phyloP scores from a whole-genome alignment of 2,329 filamentous ascomycete genomes.

The Falciphora oryzae region DNA sequence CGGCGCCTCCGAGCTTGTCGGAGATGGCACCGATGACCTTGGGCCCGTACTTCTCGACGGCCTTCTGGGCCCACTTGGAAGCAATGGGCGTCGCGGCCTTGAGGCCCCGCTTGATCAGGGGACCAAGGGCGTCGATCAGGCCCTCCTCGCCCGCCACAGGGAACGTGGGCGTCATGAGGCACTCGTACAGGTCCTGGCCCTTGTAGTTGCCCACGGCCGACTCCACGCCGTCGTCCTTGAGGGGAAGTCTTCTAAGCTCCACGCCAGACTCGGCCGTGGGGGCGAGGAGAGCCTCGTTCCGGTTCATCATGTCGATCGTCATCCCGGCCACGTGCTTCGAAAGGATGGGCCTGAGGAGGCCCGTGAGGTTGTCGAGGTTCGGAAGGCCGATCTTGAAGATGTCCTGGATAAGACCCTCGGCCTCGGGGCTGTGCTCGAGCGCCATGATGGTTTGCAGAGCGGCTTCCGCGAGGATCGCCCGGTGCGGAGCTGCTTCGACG shows the following conservation, averaged over 20 bases:
- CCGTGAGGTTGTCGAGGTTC: slow-evolving; percentile 7
- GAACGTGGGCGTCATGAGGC: slow-evolving; percentile 12
- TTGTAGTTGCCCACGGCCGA: neutral
- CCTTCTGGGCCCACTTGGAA: neutral
- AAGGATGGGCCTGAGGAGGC: neutral
- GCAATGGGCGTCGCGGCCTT: slow-evolving; percentile 5
- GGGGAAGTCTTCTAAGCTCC: neutral
- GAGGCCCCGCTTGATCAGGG: slow-evolving; percentile 10
- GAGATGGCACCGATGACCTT: neutral
- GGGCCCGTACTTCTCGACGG: neutral
- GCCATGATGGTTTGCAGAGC: slow-evolving; percentile 16
- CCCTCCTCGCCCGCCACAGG: slow-evolving; percentile 14
- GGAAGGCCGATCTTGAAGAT: slow-evolving; percentile 12
- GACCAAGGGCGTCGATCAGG: slow-evolving; percentile 13
- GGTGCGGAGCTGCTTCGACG: slow-evolving; percentile 13
- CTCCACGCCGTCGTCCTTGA: neutral
- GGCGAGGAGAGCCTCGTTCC: neutral
- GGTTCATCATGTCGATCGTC: neutral
- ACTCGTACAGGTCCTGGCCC: slow-evolving; percentile 11
- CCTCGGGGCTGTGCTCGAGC: slow-evolving; percentile 10
- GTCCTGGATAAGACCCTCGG: slow-evolving; percentile 11
- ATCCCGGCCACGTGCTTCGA: neutral
- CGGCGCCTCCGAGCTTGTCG: neutral
- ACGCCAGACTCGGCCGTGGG: neutral
- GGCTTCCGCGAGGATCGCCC: slow-evolving; percentile 19